These are phyloP conservation scores for Extremus antarcticus DNA, from an alignment of 495 filamentous ascomycete species.

Conservation along the genomic window DNA sequence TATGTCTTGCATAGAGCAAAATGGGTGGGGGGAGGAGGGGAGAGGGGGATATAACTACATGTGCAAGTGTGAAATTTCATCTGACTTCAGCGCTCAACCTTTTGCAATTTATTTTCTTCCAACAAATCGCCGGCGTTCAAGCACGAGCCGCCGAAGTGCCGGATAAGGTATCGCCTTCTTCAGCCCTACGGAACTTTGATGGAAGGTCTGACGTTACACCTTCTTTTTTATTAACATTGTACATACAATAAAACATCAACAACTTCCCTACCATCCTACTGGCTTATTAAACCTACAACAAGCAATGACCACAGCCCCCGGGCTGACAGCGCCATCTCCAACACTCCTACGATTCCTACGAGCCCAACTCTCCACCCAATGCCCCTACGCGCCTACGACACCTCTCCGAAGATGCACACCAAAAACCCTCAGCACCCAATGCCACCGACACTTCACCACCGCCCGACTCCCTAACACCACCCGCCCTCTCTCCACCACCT, in stretches of 20 bases:
- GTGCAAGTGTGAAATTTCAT: too few relatives aligned
- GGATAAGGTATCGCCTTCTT: too few relatives aligned
- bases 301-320: slow-evolving; percentile 8
- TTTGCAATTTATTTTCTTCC: too few relatives aligned
- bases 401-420: not conserved
- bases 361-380: slow-evolving; percentile 14
- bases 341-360: slow-evolving; percentile 18
- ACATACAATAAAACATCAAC: too few relatives aligned
- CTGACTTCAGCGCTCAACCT: too few relatives aligned
- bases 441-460: not conserved
- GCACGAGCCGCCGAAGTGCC: too few relatives aligned
- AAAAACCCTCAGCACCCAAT: not conserved
- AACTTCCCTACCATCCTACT: not conserved
- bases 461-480: not conserved
- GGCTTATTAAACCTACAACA: not conserved
- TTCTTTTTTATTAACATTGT: too few relatives aligned
- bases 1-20: not conserved
- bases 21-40: not conserved
- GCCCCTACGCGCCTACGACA: not conserved
- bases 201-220: too few relatives aligned
- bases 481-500: slow-evolving; percentile 7
- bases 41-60: not conserved
- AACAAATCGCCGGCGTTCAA: too few relatives aligned
- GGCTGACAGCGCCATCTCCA: slow-evolving; percentile 4
- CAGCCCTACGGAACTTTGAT: too few relatives aligned